Evolutionary conservation across 108 stramenopile genomes (phyloP).

Genomic region (Chaetoceros tenuissimus): DNA sequence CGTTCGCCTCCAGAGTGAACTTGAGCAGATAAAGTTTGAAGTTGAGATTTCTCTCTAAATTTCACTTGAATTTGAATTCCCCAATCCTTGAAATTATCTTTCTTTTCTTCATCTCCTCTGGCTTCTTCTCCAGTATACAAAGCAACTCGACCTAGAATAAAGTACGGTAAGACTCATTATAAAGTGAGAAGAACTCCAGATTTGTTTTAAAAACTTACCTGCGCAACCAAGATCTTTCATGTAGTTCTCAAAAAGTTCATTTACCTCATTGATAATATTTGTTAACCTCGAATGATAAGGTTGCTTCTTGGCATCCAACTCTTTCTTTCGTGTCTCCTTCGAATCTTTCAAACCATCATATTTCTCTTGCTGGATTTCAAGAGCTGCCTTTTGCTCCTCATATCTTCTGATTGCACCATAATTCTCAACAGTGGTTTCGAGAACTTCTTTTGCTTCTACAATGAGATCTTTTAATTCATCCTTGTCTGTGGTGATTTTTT

Average conservation of each 20-base stretch:
- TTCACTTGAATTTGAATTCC: conserved; percentile 85
- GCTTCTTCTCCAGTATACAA: conserved; percentile 43
- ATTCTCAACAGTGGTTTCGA: conserved; percentile 51
- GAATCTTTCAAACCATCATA: conserved; percentile 35
- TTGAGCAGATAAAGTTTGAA: conserved; percentile 70
- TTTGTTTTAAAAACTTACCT: conserved; percentile 21
- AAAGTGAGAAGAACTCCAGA: neutral
- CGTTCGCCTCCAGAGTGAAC: conserved; percentile 96
- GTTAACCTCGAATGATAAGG: conserved; percentile 50
- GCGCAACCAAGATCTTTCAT: conserved; percentile 84
- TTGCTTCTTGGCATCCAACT: conserved; percentile 31
- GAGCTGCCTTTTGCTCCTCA: conserved; percentile 46
- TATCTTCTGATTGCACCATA: conserved; percentile 51
- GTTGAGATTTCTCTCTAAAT: conserved; percentile 65
- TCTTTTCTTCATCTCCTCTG: conserved; percentile 18
- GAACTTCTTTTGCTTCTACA: conserved; percentile 48
- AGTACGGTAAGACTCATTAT: neutral
- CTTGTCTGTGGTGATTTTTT: conserved; percentile 7
- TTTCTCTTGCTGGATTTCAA: conserved; percentile 36
- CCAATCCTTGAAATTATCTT: conserved; percentile 59
- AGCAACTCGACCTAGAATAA: conserved; percentile 37
- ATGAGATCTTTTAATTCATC: conserved; percentile 45
- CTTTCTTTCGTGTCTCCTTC: conserved; percentile 27
- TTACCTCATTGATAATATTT: conserved; percentile 37
- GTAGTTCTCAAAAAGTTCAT: conserved; percentile 52